Percentiles rank a stretch among this genome's conserved stretches.
These are phyloP conservation scores for Dactylellina parvicollis DNA, from an alignment of 2,329 filamentous ascomycete species.

Conservation along the genomic window DNA sequence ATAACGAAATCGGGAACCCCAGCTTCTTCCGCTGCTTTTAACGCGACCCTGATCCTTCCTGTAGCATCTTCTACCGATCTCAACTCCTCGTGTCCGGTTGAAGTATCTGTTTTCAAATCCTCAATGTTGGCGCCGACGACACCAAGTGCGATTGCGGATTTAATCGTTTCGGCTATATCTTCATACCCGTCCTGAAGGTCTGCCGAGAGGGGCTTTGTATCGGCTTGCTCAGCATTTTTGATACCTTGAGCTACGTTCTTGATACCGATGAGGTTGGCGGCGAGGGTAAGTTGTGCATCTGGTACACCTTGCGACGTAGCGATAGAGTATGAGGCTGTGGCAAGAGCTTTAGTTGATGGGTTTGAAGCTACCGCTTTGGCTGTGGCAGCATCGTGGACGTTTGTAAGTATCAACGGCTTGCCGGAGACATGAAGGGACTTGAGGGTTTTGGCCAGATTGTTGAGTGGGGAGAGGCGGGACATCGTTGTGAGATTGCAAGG, in stretches of 20 bases:
- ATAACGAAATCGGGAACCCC: constrained; percentile 69
- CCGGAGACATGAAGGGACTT: constrained; percentile 66
- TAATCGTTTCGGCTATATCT: constrained; percentile 64
- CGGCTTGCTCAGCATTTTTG: constrained; percentile 22
- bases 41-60: constrained; percentile 63
- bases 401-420: constrained; percentile 67
- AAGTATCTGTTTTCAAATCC: constrained; percentile 63
- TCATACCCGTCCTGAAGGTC: constrained; percentile 72
- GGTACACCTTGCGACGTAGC: constrained; percentile 64
- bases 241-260: constrained; percentile 63
- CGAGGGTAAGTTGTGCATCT: constrained; percentile 66
- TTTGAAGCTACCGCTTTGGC: constrained; percentile 63
- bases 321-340: constrained; percentile 67
- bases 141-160: constrained; percentile 65
- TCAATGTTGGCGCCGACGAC: constrained; percentile 71
- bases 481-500: background rate
- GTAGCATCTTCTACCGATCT: constrained; percentile 65
- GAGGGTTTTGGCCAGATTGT: constrained; percentile 59
- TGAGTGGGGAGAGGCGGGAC: constrained; percentile 17
- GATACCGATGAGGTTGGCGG: constrained; percentile 66
- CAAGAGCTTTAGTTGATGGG: constrained; percentile 64
- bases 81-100: constrained; percentile 58
- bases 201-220: constrained; percentile 64
- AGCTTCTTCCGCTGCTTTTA: constrained; percentile 63
- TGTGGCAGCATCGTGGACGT: constrained; percentile 68